Conservation (phyloP, 345 rosid species). For the Populus ilicifolia region DNA sequence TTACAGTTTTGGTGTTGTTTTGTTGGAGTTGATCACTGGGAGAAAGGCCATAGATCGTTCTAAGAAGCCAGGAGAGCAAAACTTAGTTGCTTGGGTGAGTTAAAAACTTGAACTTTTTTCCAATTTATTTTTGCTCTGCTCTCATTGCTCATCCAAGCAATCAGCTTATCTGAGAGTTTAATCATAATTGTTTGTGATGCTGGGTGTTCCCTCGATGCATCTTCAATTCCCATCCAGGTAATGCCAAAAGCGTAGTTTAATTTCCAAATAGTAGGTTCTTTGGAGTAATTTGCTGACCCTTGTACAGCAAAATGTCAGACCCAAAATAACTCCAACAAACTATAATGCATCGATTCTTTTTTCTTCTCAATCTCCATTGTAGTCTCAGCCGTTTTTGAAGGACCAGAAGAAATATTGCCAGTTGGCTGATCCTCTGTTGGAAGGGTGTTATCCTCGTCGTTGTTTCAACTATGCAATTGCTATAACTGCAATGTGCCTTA, state of each 20-base stretch:
- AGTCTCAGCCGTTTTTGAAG: constrained; percentile 67
- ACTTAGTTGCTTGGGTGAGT: constrained; percentile 81
- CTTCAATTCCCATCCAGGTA: not conserved
- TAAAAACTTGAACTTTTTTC: not conserved
- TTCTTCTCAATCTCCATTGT: constrained; percentile 15
- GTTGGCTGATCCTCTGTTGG: constrained; percentile 71
- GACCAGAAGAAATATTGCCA: constrained; percentile 66
- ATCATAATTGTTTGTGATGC: not conserved
- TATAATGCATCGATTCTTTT: not conserved
- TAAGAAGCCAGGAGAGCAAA: constrained; percentile 69
- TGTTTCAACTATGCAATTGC: constrained; percentile 90
- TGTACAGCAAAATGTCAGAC: not conserved
- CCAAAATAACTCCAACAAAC: not conserved
- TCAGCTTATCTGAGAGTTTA: not conserved
- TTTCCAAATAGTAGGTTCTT: not conserved
- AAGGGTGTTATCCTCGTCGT: constrained; percentile 64
- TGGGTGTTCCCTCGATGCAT: no score
- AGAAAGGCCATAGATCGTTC: constrained; percentile 71
- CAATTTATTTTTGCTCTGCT: not conserved
- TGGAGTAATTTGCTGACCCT: not conserved
- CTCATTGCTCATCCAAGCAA: not conserved
- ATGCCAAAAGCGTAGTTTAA: not conserved
- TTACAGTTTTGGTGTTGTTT: constrained; percentile 93
- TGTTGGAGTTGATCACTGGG: constrained; percentile 89
- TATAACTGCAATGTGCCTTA: constrained; percentile 83